Evolutionary conservation across 257 asterid genomes (phyloP).

Genomic region (Solanum acaule): DNA sequence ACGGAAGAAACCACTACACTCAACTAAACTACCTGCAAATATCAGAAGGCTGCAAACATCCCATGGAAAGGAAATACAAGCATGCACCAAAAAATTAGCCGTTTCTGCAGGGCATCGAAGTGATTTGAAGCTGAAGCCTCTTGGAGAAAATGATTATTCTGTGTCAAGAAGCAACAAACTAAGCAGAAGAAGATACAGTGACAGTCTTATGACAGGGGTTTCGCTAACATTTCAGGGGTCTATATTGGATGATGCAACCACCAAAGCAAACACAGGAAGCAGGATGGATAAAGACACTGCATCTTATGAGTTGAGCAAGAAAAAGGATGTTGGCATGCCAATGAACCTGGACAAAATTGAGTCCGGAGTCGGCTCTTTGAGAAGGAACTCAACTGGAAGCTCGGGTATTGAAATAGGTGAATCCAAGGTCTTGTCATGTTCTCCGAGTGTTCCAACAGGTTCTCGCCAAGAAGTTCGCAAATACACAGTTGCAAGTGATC

Average conservation of each 20-base stretch:
- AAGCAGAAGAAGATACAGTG: slow-evolving; percentile 1
- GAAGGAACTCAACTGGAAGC: slow-evolving; percentile 17
- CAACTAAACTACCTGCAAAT: background rate
- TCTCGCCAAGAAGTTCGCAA: slow-evolving; percentile 14
- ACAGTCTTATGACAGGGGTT: background rate
- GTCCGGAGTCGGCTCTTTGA: background rate
- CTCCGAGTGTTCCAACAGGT: slow-evolving; percentile 13
- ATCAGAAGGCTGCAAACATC: background rate
- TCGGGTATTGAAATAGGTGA: background rate
- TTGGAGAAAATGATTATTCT: background rate
- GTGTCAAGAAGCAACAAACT: background rate
- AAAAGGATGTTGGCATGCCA: background rate
- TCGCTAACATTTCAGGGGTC: background rate
- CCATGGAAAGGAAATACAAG: background rate
- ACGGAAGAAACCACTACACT: background rate
- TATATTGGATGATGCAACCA: background rate
- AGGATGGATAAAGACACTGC: background rate
- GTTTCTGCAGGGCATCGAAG: background rate
- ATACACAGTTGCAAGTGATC: background rate
- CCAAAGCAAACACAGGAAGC: background rate
- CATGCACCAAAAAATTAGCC: background rate
- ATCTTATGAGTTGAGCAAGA: background rate
- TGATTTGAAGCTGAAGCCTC: background rate
- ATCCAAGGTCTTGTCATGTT: slow-evolving; percentile 8
- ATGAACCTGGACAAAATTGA: background rate